phyloP scores from a whole-genome alignment of 345 rosid species.

The Litchi chinensis region DNA sequence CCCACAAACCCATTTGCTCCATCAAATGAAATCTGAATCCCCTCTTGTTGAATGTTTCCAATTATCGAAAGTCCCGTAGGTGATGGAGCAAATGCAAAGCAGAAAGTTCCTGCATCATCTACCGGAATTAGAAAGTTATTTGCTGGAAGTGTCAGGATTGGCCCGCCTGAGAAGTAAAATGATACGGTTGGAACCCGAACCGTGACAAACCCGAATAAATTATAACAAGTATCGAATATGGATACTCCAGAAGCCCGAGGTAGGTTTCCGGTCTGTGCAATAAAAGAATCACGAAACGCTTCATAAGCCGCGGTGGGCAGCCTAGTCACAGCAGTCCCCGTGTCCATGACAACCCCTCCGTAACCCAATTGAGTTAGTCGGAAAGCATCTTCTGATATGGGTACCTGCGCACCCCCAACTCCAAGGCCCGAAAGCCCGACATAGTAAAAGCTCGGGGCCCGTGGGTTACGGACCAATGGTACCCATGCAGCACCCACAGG shows the following conservation, averaged over 20 bases:
- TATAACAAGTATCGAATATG: conserved; percentile 90
- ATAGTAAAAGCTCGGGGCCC: conserved; percentile 77
- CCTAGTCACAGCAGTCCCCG: conserved; percentile 94
- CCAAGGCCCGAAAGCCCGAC: conserved; percentile 82
- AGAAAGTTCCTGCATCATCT: conserved; percentile 79
- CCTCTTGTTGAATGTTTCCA: conserved; percentile 97
- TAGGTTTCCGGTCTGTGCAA: conserved; percentile 66
- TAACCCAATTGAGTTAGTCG: conserved; percentile 52
- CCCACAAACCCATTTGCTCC: conserved; percentile 95
- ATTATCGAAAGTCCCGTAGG: conserved; percentile 77
- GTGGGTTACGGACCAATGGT: conserved; percentile 75
- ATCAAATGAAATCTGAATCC: conserved; percentile 89
- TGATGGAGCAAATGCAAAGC: conserved; percentile 88
- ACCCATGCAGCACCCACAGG: conserved; percentile 97
- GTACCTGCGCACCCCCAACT: conserved; percentile 65
- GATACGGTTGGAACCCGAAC: conserved; percentile 93
- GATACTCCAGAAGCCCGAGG: conserved; percentile 79
- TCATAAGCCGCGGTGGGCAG: conserved; percentile 67
- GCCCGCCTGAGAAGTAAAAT: conserved; percentile 82
- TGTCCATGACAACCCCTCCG: conserved; percentile 98
- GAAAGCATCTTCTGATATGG: conserved; percentile 62
- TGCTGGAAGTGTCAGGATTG: conserved; percentile 82
- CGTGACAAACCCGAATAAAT: conserved; percentile 65
- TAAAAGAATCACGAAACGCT: conserved; percentile 71
- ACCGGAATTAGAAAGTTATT: conserved; percentile 90